phyloP scores from a whole-genome alignment of 169 alveolate species.

The Plasmodium adleri region DNA sequence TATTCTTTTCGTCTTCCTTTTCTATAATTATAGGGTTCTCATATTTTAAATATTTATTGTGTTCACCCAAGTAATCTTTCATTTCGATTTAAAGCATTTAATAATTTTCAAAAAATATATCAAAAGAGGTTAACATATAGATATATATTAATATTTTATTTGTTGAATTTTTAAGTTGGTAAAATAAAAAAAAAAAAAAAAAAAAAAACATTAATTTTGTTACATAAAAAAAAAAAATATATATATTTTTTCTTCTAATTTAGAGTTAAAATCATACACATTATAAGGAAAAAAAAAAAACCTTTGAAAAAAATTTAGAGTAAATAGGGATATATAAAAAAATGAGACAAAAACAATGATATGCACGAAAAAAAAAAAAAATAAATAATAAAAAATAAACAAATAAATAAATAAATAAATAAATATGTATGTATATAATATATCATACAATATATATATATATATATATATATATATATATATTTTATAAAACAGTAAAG shows the following conservation, averaged over 20 bases:
- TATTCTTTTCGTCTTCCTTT: constrained; percentile 18
- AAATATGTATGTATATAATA: too few relatives aligned
- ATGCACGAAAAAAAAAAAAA: too few relatives aligned
- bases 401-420: too few relatives aligned
- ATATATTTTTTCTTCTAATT: too few relatives aligned
- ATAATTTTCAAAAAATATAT: neutral
- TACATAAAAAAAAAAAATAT: neutral
- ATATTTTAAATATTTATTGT: constrained; percentile 39
- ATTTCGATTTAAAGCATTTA: constrained; percentile 1
- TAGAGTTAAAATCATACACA: too few relatives aligned
- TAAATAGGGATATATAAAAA: too few relatives aligned
- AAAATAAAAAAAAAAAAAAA: constrained; percentile 5
- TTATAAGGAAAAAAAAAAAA: too few relatives aligned
- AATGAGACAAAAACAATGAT: too few relatives aligned
- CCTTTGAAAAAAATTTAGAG: too few relatives aligned
- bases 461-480: too few relatives aligned
- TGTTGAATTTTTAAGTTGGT: neutral
- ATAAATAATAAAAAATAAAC: too few relatives aligned
- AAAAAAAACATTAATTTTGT: neutral
- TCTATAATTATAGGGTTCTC: constrained; percentile 49
- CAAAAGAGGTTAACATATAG: neutral
- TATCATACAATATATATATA: too few relatives aligned
- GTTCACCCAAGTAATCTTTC: constrained; percentile 28
- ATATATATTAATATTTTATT: neutral
- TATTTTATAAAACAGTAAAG: neutral